Base-by-base conservation (phyloP, 2,329 filamentous ascomycete species). In the Pseudonectria foliicola region DNA sequence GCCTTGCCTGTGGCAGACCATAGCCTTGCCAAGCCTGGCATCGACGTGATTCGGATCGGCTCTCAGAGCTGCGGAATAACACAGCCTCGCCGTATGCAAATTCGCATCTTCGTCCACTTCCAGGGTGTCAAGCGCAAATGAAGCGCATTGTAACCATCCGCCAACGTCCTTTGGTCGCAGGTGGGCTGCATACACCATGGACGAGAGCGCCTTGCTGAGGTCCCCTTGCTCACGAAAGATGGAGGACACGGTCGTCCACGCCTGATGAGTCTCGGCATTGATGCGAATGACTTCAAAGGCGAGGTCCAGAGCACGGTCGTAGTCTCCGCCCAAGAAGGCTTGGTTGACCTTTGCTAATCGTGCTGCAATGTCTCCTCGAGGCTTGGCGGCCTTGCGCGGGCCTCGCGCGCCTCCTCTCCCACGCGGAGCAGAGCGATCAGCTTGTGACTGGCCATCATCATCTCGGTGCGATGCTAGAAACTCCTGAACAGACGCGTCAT, bases 321-420 rank as follows among this genome's bases (percentile, higher is more conserved):
- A 78, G 13, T 80, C 68, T 16, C 71, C 67, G 8, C 71, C 66
- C 39, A 86, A 67, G 51, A 80, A 88, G 4, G 78, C 75, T 40
- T 80, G 70, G 39, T 79, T 84, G 3, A 85, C 84, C 50, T 74
- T 68, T 30, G 73, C 71, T 31, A 88, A 68, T 27, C 80, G 67
- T 27, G 74, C 67, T 49, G 81, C 85, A 56, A 88, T 85, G 46
- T 87, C 80, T 27, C 72, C 77, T 29, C 80, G 75, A 12, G 80
- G 81, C 53, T 85, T 81, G 7, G 75, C 78, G 15, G 77, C 72
- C 53, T 79, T 77, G 13, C 73, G 65, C 16, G 71, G 72, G 6
- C 72, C 72, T 11, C 64, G 57, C 29, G 55, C 38, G 18, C 62
- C 46, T 21, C 62, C 52, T 35, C 51, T 50, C 13, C 50, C 53